Evolutionary conservation across 2,329 filamentous ascomycete genomes (phyloP).

Genomic region (Sarocladium strictum): DNA sequence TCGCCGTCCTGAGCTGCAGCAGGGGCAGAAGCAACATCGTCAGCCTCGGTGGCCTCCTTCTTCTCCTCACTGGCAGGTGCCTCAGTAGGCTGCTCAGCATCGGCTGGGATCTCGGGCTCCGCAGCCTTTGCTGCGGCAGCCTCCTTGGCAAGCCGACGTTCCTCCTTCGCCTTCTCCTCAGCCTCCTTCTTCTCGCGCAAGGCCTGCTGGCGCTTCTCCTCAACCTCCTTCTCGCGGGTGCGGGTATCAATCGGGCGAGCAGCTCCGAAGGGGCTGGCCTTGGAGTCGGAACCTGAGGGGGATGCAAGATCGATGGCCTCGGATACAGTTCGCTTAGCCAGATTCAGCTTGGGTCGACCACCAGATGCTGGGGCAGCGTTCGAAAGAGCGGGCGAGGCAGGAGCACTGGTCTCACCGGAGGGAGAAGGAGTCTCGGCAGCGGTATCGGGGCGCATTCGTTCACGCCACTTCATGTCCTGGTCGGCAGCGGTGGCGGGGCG

Average conservation of each 20-base stretch:
- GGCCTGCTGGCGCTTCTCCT: constrained; percentile 73
- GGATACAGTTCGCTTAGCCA: constrained; percentile 85
- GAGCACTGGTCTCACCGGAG: constrained; percentile 60
- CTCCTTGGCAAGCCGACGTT: constrained; percentile 56
- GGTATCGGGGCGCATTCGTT: constrained; percentile 81
- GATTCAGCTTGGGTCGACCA: constrained; percentile 75
- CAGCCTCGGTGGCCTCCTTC: constrained; percentile 20
- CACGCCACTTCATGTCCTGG: constrained; percentile 88
- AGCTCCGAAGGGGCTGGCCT: constrained; percentile 89
- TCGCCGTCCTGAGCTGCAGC: constrained; percentile 24
- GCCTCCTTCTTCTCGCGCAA: constrained; percentile 79
- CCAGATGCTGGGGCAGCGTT: constrained; percentile 43
- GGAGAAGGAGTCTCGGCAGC: constrained; percentile 57
- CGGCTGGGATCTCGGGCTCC: constrained; percentile 26
- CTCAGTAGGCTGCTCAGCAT: constrained; percentile 28
- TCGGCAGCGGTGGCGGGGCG: constrained; percentile 82
- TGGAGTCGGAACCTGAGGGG: constrained; percentile 59
- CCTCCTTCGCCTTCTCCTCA: constrained; percentile 79
- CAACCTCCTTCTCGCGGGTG: constrained; percentile 80
- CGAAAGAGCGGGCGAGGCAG: constrained; percentile 64
- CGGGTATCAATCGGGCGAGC: constrained; percentile 92
- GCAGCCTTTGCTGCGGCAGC: constrained; percentile 42
- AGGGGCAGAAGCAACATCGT: constrained; percentile 24
- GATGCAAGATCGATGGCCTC: constrained; percentile 53
- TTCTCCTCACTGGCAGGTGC: constrained; percentile 26